Evolutionary conservation across 306 rosid species (phyloP).

Genomic region (Clitoria ternatea): DNA sequence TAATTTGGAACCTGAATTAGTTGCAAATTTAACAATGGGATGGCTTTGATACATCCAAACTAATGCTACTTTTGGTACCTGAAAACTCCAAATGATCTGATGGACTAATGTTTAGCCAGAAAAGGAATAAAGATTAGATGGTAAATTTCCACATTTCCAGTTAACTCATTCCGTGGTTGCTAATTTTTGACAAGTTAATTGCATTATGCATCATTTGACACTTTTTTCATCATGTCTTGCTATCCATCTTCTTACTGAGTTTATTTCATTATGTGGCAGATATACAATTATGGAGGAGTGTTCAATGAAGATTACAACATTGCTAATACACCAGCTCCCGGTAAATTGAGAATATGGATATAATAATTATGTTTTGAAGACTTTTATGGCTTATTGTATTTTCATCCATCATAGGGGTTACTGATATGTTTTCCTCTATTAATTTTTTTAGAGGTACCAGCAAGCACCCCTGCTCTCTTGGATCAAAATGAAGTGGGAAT

Average conservation of each 20-base stretch:
- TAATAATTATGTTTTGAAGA: conserved; percentile 22
- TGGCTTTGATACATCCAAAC: not conserved
- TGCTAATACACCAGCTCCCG: conserved; percentile 90
- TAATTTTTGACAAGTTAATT: not conserved
- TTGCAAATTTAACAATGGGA: not conserved
- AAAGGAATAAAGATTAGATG: not conserved
- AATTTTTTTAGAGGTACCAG: conserved; percentile 55
- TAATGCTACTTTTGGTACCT: not conserved
- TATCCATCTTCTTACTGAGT: conserved; percentile 17
- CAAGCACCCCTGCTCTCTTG: conserved; percentile 71
- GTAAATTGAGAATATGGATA: conserved; percentile 37
- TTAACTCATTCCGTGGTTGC: not conserved
- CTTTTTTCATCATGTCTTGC: conserved; percentile 11
- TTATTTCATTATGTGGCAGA: conserved; percentile 42
- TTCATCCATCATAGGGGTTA: not conserved
- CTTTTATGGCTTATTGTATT: not conserved
- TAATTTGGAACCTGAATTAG: conserved; percentile 2
- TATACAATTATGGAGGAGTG: conserved; percentile 77
- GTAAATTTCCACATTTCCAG: not conserved
- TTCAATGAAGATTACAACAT: conserved; percentile 88
- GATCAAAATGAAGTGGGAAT: conserved; percentile 62
- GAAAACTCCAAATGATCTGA: conserved; percentile 7
- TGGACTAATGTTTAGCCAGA: not conserved
- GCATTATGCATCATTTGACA: conserved; percentile 1
- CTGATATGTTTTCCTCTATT: conserved; percentile 3